A percentile compares a stretch with the other conserved stretches of the same genome.
phyloP scores from a whole-genome alignment of 495 filamentous ascomycete species.

The Hypoxylon lienhwacheense region DNA sequence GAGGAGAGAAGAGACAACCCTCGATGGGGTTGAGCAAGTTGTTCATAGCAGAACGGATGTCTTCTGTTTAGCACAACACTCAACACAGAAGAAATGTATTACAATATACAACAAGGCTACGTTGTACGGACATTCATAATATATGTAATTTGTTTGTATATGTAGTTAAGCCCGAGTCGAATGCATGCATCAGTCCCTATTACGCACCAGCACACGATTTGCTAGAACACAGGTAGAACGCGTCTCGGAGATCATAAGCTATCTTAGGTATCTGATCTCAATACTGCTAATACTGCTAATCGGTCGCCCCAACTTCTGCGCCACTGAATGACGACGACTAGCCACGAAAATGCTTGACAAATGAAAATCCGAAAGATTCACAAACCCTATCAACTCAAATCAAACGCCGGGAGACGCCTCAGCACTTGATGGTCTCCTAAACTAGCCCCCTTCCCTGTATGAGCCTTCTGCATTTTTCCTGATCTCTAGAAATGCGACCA shows the following conservation, averaged over 20 bases:
- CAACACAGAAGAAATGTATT: no score
- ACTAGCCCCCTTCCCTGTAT: slow-evolving; percentile 5
- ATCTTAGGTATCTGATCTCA: no score
- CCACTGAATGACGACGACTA: neutral
- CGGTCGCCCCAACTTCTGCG: no score
- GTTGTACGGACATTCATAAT: no score
- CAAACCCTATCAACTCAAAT: slow-evolving; percentile 22
- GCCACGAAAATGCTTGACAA: slow-evolving; percentile 9
- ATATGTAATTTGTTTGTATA: no score
- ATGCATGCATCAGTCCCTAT: no score
- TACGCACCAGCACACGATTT: no score
- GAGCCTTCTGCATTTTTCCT: neutral
- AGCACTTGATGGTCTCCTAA: slow-evolving; percentile 55
- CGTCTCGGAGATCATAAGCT: no score
- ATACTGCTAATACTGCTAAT: no score
- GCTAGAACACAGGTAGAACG: no score
- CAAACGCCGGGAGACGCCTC: slow-evolving; percentile 51
- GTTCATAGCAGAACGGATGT: no score
- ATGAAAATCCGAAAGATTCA: slow-evolving; percentile 17
- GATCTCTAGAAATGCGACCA: slow-evolving; percentile 6
- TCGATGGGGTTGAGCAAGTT: slow-evolving; percentile 46
- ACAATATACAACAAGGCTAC: neutral
- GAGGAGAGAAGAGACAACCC: slow-evolving; percentile 48
- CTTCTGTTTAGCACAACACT: neutral
- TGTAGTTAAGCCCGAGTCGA: no score